Evolutionary conservation across 1,139 yeast species (phyloP).

Genomic region (Blastobotrys malaysiensis): DNA sequence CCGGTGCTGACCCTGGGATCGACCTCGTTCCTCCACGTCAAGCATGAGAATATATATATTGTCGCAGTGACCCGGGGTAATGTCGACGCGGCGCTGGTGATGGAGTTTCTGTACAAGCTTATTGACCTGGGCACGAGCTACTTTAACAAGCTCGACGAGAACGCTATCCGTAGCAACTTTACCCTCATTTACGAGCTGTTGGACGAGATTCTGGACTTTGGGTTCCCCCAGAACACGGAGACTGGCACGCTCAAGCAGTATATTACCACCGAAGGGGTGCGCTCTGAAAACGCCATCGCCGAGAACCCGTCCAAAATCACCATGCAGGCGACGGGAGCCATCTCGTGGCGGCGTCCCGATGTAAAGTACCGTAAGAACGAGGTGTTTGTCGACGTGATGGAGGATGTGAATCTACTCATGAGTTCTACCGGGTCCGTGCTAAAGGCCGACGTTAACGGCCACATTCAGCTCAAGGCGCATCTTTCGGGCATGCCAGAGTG

Average conservation of each 20-base stretch:
- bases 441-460: slow-evolving; percentile 73
- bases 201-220: slow-evolving; percentile 75
- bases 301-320: slow-evolving; percentile 33
- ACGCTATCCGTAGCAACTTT: slow-evolving; percentile 54
- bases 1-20: slow-evolving; percentile 91
- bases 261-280: slow-evolving; percentile 34
- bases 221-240: slow-evolving; percentile 75
- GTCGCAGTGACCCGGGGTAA: slow-evolving; percentile 87
- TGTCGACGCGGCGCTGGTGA: slow-evolving; percentile 73
- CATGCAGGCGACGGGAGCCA: slow-evolving; percentile 39
- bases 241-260: slow-evolving; percentile 40
- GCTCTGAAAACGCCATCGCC: slow-evolving; percentile 14
- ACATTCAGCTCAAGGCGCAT: slow-evolving; percentile 64
- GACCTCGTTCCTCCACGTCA: slow-evolving; percentile 80
- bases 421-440: slow-evolving; percentile 47
- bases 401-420: slow-evolving; percentile 65
- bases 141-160: slow-evolving; percentile 41
- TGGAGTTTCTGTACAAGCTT: slow-evolving; percentile 71
- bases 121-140: slow-evolving; percentile 39
- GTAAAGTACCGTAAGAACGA: slow-evolving; percentile 80
- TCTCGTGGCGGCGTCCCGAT: slow-evolving; percentile 69
- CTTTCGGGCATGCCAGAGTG: slow-evolving; percentile 76
- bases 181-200: slow-evolving; percentile 65
- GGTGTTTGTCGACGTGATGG: slow-evolving; percentile 70
- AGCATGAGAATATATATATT: slow-evolving; percentile 64